phyloP scores from a whole-genome alignment of 2,329 filamentous ascomycete genomes.

The Nothomitra cinnamomea region DNA sequence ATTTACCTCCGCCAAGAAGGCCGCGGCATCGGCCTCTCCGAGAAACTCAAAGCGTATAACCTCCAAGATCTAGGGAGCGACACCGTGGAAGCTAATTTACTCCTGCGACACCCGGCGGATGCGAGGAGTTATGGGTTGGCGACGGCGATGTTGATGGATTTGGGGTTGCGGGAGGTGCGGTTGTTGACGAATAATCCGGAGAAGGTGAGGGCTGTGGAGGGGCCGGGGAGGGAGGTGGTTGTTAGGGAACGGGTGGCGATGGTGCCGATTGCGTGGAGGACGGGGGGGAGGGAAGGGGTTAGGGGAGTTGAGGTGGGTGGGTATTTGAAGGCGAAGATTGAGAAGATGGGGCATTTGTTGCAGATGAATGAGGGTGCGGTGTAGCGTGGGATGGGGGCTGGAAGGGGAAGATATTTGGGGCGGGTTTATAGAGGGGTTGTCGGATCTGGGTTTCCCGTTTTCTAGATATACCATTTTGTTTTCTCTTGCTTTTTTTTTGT shows the following conservation, averaged over 20 bases:
- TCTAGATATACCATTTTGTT: no score
- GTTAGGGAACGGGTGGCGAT: slow-evolving; percentile 87
- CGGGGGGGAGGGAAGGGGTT: slow-evolving; percentile 60
- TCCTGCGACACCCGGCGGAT: slow-evolving; percentile 84
- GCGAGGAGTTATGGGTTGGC: slow-evolving; percentile 91
- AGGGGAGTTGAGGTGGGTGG: slow-evolving; percentile 78
- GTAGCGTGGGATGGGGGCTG: no score
- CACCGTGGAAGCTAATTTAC: slow-evolving; percentile 86
- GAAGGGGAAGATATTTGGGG: no score
- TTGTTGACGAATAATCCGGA: slow-evolving; percentile 95
- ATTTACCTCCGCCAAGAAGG: slow-evolving; percentile 94
- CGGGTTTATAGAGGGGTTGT: no score
- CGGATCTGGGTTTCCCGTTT: no score
- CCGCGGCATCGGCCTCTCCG: slow-evolving; percentile 80
- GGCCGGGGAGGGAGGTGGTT: slow-evolving; percentile 69
- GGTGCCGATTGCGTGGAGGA: slow-evolving; percentile 86
- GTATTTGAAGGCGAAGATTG: slow-evolving; percentile 86
- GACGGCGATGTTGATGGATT: slow-evolving; percentile 79
- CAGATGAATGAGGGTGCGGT: slow-evolving; percentile 14
- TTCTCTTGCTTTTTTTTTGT: no score
- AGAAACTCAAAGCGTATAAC: slow-evolving; percentile 97
- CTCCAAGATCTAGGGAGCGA: slow-evolving; percentile 93
- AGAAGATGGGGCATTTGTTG: slow-evolving; percentile 75
- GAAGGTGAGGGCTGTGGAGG: slow-evolving; percentile 88
- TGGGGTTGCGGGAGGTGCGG: slow-evolving; percentile 54